phyloP scores from a whole-genome alignment of 1,284 basidiomycete species.

The Trichosporon ovoides region DNA sequence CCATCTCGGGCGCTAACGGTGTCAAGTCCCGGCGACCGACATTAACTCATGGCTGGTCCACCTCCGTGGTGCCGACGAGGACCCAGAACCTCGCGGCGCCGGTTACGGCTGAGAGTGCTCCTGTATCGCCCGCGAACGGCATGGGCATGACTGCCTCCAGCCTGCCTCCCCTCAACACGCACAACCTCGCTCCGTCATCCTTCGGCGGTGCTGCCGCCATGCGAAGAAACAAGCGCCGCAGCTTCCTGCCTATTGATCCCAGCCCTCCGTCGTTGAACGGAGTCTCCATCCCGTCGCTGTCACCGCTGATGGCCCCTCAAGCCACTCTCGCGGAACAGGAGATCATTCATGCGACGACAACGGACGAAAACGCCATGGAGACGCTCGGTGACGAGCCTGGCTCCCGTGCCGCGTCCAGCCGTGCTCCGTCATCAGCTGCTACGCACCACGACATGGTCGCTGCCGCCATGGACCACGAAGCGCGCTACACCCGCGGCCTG shows the following conservation, averaged over 20 bases:
- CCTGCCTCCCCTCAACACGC: neutral
- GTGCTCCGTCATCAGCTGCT: constrained; percentile 14
- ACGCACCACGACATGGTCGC: constrained; percentile 16
- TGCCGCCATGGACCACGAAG: constrained; percentile 23
- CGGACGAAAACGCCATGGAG: constrained; percentile 18
- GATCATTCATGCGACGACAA: neutral
- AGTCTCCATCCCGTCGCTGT: constrained; percentile 57
- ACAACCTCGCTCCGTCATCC: neutral
- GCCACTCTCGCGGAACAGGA: constrained; percentile 17
- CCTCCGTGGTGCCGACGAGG: constrained; percentile 11
- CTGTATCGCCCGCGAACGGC: neutral
- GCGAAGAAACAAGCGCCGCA: constrained; percentile 58
- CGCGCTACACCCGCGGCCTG: constrained; percentile 55
- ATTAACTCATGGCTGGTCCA: constrained; percentile 12
- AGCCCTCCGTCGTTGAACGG: constrained; percentile 47
- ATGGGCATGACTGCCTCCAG: neutral
- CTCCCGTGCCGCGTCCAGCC: constrained; percentile 19
- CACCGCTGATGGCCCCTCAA: constrained; percentile 54
- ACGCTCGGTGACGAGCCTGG: constrained; percentile 19
- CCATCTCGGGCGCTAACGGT: constrained; percentile 30
- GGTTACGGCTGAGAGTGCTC: neutral
- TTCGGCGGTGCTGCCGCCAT: neutral
- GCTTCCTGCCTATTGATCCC: constrained; percentile 75
- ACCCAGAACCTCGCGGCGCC: neutral
- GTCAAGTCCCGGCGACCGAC: constrained; percentile 13